Evolutionary conservation across 257 asterid species (phyloP).

Genomic region (Nicotiana otophora): DNA sequence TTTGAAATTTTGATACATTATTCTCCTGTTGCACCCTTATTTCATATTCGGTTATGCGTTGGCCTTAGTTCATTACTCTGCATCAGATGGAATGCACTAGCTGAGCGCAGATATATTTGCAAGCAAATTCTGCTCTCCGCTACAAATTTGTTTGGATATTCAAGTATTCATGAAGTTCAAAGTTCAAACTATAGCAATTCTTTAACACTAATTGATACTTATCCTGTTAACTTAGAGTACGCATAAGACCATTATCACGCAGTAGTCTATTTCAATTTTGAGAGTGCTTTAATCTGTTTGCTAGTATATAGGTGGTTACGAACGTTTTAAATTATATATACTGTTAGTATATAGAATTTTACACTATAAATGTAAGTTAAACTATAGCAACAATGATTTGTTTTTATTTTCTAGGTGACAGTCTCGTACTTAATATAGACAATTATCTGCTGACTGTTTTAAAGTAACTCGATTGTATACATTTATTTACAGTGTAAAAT

Average conservation of each 20-base stretch:
- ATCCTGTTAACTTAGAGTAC: too few relatives aligned
- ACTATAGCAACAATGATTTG: background rate
- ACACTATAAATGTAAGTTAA: background rate
- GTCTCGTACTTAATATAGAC: background rate
- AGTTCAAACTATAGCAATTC: too few relatives aligned
- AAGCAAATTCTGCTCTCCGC: background rate
- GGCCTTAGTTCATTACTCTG: background rate
- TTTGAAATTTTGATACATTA: constrained; percentile 7
- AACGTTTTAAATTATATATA: too few relatives aligned
- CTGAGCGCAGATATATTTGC: background rate
- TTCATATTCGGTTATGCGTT: background rate
- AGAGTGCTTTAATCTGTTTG: background rate
- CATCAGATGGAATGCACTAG: background rate
- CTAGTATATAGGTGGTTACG: background rate
- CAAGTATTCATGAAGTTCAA: too few relatives aligned
- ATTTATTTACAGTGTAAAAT: background rate
- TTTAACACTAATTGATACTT: too few relatives aligned
- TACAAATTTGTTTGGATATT: too few relatives aligned
- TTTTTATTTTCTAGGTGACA: background rate
- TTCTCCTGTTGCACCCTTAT: too few relatives aligned
- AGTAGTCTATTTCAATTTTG: background rate
- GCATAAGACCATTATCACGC: too few relatives aligned
- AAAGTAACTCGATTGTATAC: background rate
- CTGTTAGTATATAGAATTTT: too few relatives aligned
- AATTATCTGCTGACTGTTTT: background rate